Evolutionary conservation across 768 basidiomycete genomes (phyloP).

Genomic region (Heimioporus sp.): DNA sequence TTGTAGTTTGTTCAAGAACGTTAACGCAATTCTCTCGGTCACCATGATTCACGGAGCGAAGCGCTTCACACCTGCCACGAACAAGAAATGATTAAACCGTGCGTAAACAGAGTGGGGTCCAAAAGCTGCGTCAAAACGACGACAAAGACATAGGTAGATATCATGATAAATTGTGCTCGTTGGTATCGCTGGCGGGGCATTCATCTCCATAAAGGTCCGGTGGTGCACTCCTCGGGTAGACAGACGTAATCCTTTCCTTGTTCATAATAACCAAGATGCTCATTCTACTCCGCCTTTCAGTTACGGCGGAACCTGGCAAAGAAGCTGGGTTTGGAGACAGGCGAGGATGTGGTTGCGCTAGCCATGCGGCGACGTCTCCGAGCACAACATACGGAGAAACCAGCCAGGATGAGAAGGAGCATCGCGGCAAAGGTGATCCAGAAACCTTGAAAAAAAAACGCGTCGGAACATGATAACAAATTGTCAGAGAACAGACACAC

Average conservation of each 20-base stretch:
- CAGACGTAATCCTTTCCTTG: background rate
- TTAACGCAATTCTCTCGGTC: too few relatives aligned
- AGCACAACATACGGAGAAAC: slow-evolving; percentile 70
- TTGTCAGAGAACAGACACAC: slow-evolving; percentile 36
- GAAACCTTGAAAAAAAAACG: slow-evolving; percentile 50
- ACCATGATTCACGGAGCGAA: background rate
- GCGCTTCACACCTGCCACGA: background rate
- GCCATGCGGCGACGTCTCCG: slow-evolving; percentile 55
- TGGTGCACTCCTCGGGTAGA: background rate
- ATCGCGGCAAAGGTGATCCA: slow-evolving; percentile 73
- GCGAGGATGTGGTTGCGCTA: slow-evolving; percentile 28
- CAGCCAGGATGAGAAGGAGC: slow-evolving; percentile 61
- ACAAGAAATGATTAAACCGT: slow-evolving; percentile 10
- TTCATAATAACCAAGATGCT: too few relatives aligned
- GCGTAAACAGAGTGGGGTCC: background rate
- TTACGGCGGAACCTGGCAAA: slow-evolving; percentile 40
- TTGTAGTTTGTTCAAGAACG: too few relatives aligned
- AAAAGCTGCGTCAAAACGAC: background rate
- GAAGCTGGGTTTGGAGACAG: slow-evolving; percentile 25
- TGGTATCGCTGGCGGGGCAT: background rate
- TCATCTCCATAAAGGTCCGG: background rate
- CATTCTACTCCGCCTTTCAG: slow-evolving; percentile 5
- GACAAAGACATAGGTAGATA: slow-evolving; percentile 5
- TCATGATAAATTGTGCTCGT: slow-evolving; percentile 8
- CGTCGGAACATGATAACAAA: background rate